Base-by-base conservation (phyloP, 208 protist species). In the Trypanosoma cruzi region DNA sequence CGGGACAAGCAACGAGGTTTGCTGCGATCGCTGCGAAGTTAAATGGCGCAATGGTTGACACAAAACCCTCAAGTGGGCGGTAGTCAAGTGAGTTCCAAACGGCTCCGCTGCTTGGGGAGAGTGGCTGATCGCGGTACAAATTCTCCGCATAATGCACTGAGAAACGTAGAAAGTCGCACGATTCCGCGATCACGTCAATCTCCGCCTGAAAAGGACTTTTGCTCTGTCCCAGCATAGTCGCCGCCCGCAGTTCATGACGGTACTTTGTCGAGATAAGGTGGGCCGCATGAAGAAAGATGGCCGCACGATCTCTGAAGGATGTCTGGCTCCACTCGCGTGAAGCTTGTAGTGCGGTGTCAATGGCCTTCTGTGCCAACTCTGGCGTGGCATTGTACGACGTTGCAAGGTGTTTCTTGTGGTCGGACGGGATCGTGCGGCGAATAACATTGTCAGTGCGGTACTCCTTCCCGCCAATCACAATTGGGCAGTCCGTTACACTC, bases 21-120 rank as follows among this genome's bases (percentile, higher is more conserved):
- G 82, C 86, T 24, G 95, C 98, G 72, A 99, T 99, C 22, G 98
- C 98, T n/a, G 94, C 98, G 77, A 99, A 99, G 84, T 99, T 99
- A 77, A 99, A 99, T 16, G 98, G 98, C 29, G 97, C 93, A 59
- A 99, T 94, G 56, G 96, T 95, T 10, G 85, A 83, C 58, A 96
- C 90, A 73, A 99, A 99, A 52, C 98, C 98, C 67, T 99, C 98
- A 2, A 99, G 84, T 46, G 97, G 94, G 18, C 98, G 86, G 78
- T 98, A 99, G 55, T 99, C 96, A 1, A 95, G 81, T 37, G 85
- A 82, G 81, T 99, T 99, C 97, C 98, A 99, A 22, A 93, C 60
- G 7, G 81, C 81, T 14, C 84, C 85, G 67, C 83, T 85, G 44
- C 64, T 52, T 0, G 88, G 65, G 49, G 94, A 87, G 42, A 80